These are phyloP conservation scores for Asterophora parasitica DNA, from an alignment of 768 basidiomycete species.

Conservation along the genomic window DNA sequence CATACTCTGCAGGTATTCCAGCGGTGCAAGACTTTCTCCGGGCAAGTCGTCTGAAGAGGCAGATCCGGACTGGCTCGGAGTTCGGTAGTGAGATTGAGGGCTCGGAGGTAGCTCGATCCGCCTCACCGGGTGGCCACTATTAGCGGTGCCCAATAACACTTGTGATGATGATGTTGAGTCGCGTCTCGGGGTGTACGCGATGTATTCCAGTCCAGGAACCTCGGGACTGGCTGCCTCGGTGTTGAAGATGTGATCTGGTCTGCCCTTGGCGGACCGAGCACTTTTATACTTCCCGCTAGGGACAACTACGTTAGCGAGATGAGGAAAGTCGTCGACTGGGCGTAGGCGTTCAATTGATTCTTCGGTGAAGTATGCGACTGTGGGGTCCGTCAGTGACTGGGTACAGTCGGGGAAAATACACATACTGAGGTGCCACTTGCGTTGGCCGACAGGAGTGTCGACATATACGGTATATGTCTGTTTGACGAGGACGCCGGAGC, in stretches of 20 bases:
- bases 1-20: conserved; percentile 62
- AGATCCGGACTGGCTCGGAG: conserved; percentile 22
- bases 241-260: conserved; percentile 48
- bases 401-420: conserved; percentile 7
- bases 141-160: conserved; percentile 11
- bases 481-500: conserved; percentile 57
- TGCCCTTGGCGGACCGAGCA: conserved; percentile 60
- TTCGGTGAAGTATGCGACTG: conserved; percentile 79
- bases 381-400: conserved; percentile 17
- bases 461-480: conserved; percentile 81
- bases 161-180: conserved; percentile 17
- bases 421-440: conserved; percentile 82
- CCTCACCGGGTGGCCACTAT: conserved; percentile 11
- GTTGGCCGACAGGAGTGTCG: conserved; percentile 57
- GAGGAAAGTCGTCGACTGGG: conserved; percentile 62
- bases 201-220: conserved; percentile 41
- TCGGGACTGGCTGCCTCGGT: conserved; percentile 32
- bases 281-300: conserved; percentile 69
- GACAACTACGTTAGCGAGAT: conserved; percentile 43
- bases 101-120: conserved; percentile 3
- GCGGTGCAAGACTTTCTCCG: conserved; percentile 48
- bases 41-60: conserved; percentile 27
- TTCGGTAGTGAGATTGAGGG: conserved; percentile 3
- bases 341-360: conserved; percentile 57
- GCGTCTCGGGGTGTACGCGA: conserved; percentile 35